phyloP scores from a whole-genome alignment of 2,329 filamentous ascomycete genomes.

The Paecilomyces fulvus region DNA sequence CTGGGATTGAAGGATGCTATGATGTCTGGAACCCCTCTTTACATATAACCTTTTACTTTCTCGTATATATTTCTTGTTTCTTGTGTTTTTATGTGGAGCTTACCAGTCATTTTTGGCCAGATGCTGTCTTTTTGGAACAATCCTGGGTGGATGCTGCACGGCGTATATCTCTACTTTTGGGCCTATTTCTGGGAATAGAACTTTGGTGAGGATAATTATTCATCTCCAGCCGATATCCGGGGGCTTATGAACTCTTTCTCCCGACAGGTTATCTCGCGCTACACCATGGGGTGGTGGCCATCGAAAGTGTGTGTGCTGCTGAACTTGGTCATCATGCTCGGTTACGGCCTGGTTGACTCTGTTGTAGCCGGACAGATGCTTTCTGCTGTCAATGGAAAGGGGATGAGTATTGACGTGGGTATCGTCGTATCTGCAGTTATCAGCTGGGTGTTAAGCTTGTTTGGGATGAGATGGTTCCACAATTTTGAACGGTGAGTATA shows the following conservation, averaged over 20 bases:
- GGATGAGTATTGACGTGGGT: slow-evolving; percentile 20
- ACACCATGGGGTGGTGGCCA: slow-evolving; percentile 28
- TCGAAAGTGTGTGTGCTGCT: slow-evolving; percentile 23
- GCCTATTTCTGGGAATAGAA: slow-evolving; percentile 23
- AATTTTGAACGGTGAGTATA: slow-evolving; percentile 23
- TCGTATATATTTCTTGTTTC: too few species aligned
- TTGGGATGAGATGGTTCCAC: slow-evolving; percentile 24
- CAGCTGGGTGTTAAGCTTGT: slow-evolving; percentile 17
- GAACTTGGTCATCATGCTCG: slow-evolving; percentile 26
- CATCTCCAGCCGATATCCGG: neutral
- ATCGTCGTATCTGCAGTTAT: slow-evolving; percentile 18
- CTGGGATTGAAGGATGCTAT: slow-evolving; percentile 25
- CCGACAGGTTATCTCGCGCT: slow-evolving; percentile 18
- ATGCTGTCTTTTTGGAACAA: slow-evolving; percentile 14
- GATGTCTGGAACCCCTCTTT: slow-evolving; percentile 11
- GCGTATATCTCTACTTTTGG: slow-evolving; percentile 28
- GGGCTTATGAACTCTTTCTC: neutral
- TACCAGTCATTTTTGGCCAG: neutral
- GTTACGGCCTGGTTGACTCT: slow-evolving; percentile 26
- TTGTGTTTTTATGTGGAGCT: neutral
- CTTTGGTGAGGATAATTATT: slow-evolving; percentile 16
- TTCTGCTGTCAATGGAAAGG: slow-evolving; percentile 19
- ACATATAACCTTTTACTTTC: too few species aligned
- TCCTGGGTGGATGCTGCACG: slow-evolving; percentile 17
- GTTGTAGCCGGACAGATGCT: slow-evolving; percentile 26